Base-by-base conservation (phyloP, 345 rosid genomes). In the Pistacia atlantica region DNA sequence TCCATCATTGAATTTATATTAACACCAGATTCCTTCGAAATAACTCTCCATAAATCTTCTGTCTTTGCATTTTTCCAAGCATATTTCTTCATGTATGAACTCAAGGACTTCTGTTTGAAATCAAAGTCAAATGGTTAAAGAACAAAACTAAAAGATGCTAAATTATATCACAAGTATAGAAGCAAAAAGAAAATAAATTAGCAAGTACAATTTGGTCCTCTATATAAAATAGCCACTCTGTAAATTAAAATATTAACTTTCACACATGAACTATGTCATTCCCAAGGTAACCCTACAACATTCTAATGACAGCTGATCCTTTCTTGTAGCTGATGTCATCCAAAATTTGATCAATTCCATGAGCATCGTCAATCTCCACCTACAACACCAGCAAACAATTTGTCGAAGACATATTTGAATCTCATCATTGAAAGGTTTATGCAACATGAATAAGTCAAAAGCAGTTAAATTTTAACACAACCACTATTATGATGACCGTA, bases 271-370 rank as follows among this genome's bases (percentile, higher is more conserved):
- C 38, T 11, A 72, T 52, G 5, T 58, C 78, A 71, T 80, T 83
- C n/a, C 89, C 87, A 17, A 84, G 83, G 51, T 86, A 84, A 58
- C 75, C 68, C 80, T 82, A 79, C 77, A 86, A 25, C 89, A 84
- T 84, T 42, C 78, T 65, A 54, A 87, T 83, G 1, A 84, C 72
- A 45, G 87, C 80, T 8, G 89, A 80, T 51, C 89, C 87, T 76
- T 86, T 86, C 55, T 77, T 61, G 52, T 84, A 84, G 80, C 86
- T 73, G 54, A 86, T 65, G 9, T 58, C 78, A 77, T 87, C 86
- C 4, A 86, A 86, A 37, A 80, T 71, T 71, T 86, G 86, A 52
- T 31, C 51, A 49, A 84, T 73, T 14, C 77, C 75, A 17, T 77
- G 71, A 33, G 78, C 86, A 37, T 74, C 80, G 12, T 72, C 8